Evolutionary conservation across 2,329 filamentous ascomycete genomes (phyloP), one percentile per base, ranked within the genome.

Genomic region (Botryotinia narcissicola): DNA sequence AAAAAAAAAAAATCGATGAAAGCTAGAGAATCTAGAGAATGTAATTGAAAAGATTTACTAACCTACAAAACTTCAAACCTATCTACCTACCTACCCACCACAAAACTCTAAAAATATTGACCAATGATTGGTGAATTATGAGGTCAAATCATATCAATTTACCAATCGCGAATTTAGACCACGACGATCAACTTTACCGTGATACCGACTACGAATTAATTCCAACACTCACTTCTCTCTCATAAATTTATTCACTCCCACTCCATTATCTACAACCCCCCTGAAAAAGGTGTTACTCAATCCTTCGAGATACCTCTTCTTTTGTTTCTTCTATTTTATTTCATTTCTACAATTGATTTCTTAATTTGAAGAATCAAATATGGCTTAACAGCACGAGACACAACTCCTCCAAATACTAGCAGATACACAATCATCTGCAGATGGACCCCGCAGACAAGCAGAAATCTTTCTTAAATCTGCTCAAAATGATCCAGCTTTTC

Each of bases 351-450:
- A 29, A 18, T 16, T 14, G 22, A 51, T 67, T 37, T 51, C 14
- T 37, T n/a, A 48, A 44, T 37, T 51, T 20, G 9, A 64, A 32
- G 29, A 46, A 35, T 40, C 16, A 40, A 75, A 44, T 29, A 80
- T 80, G 77, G 78, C 75, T 75, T 78, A 77, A 81, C 84, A 80
- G 79, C 97, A 97, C 94, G 95, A 97, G 88, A 92, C 97, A 84
- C 91, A 97, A 86, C 90, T 99, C 83, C 91, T 96, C 79, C 91
- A 91, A 83, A 88, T 98, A 82, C 91, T 99, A 77, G 90, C 92
- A 80, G 93, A 94, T 83, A 97, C 95, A 68, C 94, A 97, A 85
- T 91, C 91, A 76, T 80, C 92, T 75, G 89, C 91, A 74, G 91
- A 95, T 82, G 90, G 85, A 72, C 91, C 92, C 73, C 92, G 95